These are phyloP conservation scores for Aspergillus niger DNA, from an alignment of 2,329 filamentous ascomycete genomes.

Conservation along the genomic window DNA sequence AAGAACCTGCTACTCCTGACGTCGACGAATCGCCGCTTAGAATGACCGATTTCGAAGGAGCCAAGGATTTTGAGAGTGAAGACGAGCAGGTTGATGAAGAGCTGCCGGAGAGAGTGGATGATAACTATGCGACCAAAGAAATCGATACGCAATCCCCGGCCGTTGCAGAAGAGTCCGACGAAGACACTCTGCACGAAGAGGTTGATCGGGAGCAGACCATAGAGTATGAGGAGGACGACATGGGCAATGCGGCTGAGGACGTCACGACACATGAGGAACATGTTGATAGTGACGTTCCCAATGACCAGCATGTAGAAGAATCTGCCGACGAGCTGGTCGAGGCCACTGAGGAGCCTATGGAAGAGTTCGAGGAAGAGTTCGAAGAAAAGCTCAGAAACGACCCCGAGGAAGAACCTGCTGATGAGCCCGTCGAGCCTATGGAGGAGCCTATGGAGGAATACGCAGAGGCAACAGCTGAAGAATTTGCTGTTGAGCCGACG, in stretches of 20 bases:
- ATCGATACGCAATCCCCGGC: background rate
- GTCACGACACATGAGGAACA: background rate
- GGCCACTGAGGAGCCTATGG: background rate
- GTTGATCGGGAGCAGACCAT: background rate
- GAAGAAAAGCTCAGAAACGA: background rate
- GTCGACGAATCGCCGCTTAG: conserved; percentile 11
- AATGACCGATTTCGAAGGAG: conserved; percentile 16
- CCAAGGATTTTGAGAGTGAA: conserved; percentile 26
- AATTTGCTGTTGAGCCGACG: background rate
- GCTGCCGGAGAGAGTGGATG: background rate
- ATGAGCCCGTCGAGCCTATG: conserved; percentile 2
- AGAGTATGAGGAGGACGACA: background rate
- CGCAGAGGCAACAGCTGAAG: background rate
- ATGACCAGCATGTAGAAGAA: conserved; percentile 12
- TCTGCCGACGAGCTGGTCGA: background rate
- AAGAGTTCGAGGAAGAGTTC: background rate
- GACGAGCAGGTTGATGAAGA: conserved; percentile 22
- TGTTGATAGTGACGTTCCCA: background rate
- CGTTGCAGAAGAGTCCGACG: background rate
- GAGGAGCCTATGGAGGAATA: conserved; percentile 14
- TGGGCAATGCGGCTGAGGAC: background rate
- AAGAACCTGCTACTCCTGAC: conserved; percentile 2
- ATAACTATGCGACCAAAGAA: background rate
- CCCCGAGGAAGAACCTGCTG: background rate
- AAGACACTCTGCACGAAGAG: background rate